Percentiles rank a stretch among this genome's conserved stretches.
Evolutionary conservation across 495 filamentous ascomycete genomes (phyloP).

Genomic region (Neurospora sp.): DNA sequence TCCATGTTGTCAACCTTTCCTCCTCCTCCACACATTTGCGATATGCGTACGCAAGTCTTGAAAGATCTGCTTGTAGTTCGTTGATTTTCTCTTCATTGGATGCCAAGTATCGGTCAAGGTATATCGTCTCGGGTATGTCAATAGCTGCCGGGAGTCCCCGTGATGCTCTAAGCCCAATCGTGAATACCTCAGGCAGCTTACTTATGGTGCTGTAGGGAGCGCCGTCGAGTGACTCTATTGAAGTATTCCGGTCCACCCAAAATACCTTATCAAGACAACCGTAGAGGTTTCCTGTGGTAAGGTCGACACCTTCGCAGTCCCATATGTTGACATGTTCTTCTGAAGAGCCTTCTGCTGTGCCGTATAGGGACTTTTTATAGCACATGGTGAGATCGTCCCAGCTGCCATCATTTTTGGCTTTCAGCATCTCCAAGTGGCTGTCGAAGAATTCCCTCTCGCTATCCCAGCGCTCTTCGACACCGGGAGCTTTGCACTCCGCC

Average conservation of each 20-base stretch:
- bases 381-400: background rate
- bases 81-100: constrained; percentile 40
- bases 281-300: constrained; percentile 39
- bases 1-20: constrained; percentile 12
- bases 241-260: constrained; percentile 31
- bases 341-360: background rate
- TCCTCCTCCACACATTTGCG: constrained; percentile 11
- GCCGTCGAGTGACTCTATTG: background rate
- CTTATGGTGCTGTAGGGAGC: constrained; percentile 28
- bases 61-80: constrained; percentile 29
- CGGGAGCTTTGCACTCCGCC: constrained; percentile 4
- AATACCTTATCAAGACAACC: constrained; percentile 60
- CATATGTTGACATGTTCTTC: background rate
- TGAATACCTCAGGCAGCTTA: constrained; percentile 59
- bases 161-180: constrained; percentile 44
- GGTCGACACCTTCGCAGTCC: background rate
- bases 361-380: background rate
- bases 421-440: background rate
- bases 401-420: background rate
- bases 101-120: constrained; percentile 69
- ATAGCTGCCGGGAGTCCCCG: constrained; percentile 34
- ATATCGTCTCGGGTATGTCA: constrained; percentile 61
- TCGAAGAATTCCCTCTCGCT: constrained; percentile 21
- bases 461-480: constrained; percentile 1
- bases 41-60: constrained; percentile 17